Evolutionary conservation across 345 rosid genomes (phyloP).

Genomic region (Eucalyptus camaldulensis): DNA sequence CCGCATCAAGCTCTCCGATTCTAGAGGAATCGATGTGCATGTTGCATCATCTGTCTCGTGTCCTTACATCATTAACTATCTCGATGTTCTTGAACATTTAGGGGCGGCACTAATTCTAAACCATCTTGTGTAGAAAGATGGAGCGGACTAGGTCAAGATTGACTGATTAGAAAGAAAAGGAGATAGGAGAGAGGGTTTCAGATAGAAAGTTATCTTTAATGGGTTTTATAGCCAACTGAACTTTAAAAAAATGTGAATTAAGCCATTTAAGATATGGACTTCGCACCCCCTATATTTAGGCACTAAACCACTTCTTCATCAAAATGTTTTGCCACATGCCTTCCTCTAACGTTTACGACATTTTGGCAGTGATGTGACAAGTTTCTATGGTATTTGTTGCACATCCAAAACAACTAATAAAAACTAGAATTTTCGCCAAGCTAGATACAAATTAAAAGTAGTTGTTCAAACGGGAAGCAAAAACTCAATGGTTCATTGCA

Average conservation of each 20-base stretch:
- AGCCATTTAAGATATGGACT: neutral
- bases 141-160: neutral
- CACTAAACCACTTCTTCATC: neutral
- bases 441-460: neutral
- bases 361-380: neutral
- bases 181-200: neutral
- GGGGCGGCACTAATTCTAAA: neutral
- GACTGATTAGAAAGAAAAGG: neutral
- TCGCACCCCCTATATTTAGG: neutral
- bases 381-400: neutral
- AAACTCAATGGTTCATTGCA: neutral
- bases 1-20: neutral
- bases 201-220: neutral
- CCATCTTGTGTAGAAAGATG: neutral
- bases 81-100: neutral
- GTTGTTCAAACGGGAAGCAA: neutral
- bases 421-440: neutral
- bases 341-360: neutral
- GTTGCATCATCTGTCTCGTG: neutral
- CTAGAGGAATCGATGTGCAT: neutral
- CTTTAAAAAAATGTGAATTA: neutral
- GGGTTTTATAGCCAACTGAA: neutral
- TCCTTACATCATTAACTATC: neutral
- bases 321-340: neutral
- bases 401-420: neutral